Evolutionary conservation across 2,329 filamentous ascomycete genomes (phyloP), one percentile per base, ranked within the genome.

Genomic region (Hypoxylon sp.): DNA sequence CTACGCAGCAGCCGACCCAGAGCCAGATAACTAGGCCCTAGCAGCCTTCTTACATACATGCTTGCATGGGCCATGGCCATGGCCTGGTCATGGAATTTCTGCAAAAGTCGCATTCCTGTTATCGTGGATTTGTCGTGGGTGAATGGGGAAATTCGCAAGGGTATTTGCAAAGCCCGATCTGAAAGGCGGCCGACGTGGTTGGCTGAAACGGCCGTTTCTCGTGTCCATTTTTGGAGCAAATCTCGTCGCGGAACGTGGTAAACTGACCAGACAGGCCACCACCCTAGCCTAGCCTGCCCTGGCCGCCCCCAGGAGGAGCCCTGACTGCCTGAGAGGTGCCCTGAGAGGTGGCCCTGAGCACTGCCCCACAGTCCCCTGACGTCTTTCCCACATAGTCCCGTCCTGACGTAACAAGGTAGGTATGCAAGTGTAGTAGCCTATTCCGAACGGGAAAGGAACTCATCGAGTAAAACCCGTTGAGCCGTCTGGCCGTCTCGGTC

Each of bases 121-220:
- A 60, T 58, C 62, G 60, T 46, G 43, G 46, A 24, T 59, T 55
- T 52, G 55, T 57, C 50, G 52, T 56, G 42, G n/a, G 55, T 45
- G 43, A 48, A 64, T 56, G 52, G 47, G 56, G 41, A 43, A 56
- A 53, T 43, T 42, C 35, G 50, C 56, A 58, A 60, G 59, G 63
- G 54, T 58, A 62, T 60, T 62, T 63, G 52, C 58, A 60, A 64
- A 63, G 58, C 58, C 55, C 62, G 68, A 68, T 65, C 62, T 66
- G 55, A 55, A 49, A 54, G 53, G 46, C 58, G 29, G 60, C 63
- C 55, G 58, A 62, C 66, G 56, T 71, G 70, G 71, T 74, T 75
- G 70, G 72, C 70, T 75, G 72, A 76, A 76, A 76, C 74, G 70
- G 55, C 67, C 63, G 72, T 76, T 77, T 77, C 75, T 78, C 75